These are phyloP conservation scores for Nicotiana otophora DNA, from an alignment of 257 asterid species.

Conservation along the genomic window DNA sequence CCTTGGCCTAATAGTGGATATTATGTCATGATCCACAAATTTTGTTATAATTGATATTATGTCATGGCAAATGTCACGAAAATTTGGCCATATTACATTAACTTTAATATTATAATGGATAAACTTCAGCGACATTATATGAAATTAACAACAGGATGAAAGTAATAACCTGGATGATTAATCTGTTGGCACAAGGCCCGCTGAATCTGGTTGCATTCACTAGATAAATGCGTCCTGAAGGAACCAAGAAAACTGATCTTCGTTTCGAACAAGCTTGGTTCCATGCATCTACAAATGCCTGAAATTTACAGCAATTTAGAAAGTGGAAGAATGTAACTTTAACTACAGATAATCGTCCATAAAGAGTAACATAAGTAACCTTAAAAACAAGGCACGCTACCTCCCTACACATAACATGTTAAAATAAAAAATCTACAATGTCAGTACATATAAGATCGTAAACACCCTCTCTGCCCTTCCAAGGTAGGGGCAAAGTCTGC, in stretches of 20 bases:
- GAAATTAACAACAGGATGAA: background rate
- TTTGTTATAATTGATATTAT: too few relatives aligned
- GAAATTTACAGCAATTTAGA: background rate
- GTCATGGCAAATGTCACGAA: too few relatives aligned
- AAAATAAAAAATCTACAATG: background rate
- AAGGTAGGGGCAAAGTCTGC: too few relatives aligned
- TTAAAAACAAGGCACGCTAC: background rate
- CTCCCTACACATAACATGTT: background rate
- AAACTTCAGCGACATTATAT: background rate
- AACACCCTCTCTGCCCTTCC: too few relatives aligned
- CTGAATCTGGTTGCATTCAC: conserved; percentile 69
- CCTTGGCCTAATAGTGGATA: too few relatives aligned
- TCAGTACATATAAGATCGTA: background rate
- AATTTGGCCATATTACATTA: too few relatives aligned
- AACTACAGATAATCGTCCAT: background rate
- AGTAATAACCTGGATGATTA: conserved; percentile 59
- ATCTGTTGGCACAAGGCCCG: conserved; percentile 75
- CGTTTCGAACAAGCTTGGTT: conserved; percentile 61
- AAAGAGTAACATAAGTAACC: background rate
- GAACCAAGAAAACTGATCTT: conserved; percentile 65
- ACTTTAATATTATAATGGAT: background rate
- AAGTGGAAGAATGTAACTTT: too few relatives aligned
- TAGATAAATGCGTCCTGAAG: conserved; percentile 51
- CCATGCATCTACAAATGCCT: conserved; percentile 91
- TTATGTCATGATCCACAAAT: too few relatives aligned